A percentile compares a stretch with the other conserved stretches of the same genome.
phyloP scores from a whole-genome alignment of 176 grass and related monocot genomes.

The Echinochloa phyllopogon region DNA sequence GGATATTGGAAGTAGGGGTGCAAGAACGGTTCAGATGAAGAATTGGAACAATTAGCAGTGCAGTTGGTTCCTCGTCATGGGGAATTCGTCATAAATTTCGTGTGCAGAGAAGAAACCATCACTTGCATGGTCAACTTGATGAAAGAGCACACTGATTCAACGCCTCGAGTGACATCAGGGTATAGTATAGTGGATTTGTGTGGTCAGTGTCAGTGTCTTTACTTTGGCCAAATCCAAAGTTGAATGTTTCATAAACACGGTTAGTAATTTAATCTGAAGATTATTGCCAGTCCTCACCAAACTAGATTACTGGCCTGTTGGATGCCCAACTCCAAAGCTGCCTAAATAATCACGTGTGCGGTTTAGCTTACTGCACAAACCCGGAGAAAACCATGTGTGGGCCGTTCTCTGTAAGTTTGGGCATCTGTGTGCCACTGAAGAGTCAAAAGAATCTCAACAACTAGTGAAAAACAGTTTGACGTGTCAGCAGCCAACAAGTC shows the following conservation, averaged over 20 bases:
- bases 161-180: neutral
- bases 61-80: neutral
- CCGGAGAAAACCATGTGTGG: neutral
- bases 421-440: neutral
- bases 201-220: neutral
- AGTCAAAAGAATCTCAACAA: neutral
- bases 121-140: conserved; percentile 2
- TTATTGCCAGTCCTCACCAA: neutral
- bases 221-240: conserved; percentile 32
- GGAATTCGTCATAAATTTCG: neutral
- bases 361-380: neutral
- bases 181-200: neutral
- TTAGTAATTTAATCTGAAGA: too few relatives aligned
- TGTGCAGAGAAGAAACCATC: neutral
- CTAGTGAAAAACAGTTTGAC: neutral
- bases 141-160: conserved; percentile 11
- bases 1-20: neutral
- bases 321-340: too few relatives aligned
- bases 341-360: too few relatives aligned
- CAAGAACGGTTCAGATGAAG: neutral
- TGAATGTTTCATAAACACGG: conserved; percentile 36
- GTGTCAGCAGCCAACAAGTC: neutral
- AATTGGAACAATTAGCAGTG: neutral
- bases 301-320: neutral
- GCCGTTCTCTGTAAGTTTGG: neutral